Base-by-base conservation (phyloP, 139 green algal species). In the Coelastrella sp. region DNA sequence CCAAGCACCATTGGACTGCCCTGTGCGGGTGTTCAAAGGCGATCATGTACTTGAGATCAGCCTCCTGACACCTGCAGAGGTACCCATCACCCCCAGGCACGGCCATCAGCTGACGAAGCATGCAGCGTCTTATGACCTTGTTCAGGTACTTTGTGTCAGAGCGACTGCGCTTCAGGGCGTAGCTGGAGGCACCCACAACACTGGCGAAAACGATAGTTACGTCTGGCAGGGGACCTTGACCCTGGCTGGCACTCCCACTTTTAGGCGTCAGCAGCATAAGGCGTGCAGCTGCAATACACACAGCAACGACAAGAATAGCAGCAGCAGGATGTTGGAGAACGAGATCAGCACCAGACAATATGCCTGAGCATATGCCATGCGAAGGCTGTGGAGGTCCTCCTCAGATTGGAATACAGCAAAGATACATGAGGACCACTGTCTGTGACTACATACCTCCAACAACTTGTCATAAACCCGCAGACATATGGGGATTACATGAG, bases 31-130 rank as follows among this genome's bases (percentile, higher is more conserved):
- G 53, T 8, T 59, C n/a, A 74, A 91, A 91, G 5, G 85, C 83
- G 3, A 90, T 50, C 85, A 93, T 91, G 88, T 91, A 91, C 86
- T 91, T 91, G 30, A 79, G 34, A 34, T 86, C 79, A 4, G 32
- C 64, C 45, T 79, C 79, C 64, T 68, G 79, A 51, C 71, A 75
- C 35, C 63, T 38, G 63, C 88, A 88, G 19, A 93, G 37, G 86
- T 93, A 93, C 66, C 87, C 87, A 8, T 84, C 57, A 25, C 50
- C 59, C 17, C 37, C 73, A n/a, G 45, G 45, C 73, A 81, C 19
- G 5, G 15, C n/a, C 8, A 19, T 34, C 73, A 67, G 23, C 73
- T 51, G 32, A 45, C 45, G 48, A 30, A 59, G 13, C 73, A 81
- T 67, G 48, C 73, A 81, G 32, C 30, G 30, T 17, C 25, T 41